phyloP scores from a whole-genome alignment of 2,329 filamentous ascomycete genomes.

The Nothomitra cinnamomea region DNA sequence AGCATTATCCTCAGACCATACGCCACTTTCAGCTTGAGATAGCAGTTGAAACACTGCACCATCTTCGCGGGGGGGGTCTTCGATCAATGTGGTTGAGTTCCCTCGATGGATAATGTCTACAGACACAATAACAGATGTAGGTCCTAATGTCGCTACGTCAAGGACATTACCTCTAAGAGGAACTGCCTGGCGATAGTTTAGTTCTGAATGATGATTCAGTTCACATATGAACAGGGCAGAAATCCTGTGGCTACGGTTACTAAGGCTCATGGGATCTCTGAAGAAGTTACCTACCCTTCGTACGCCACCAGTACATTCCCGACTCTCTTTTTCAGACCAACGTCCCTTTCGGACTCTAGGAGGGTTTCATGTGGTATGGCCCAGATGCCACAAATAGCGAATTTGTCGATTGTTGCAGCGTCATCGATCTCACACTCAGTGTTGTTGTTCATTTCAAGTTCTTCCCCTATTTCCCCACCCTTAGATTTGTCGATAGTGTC shows the following conservation, averaged over 20 bases:
- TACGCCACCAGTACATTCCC: neutral
- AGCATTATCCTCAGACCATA: neutral
- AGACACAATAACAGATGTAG: conserved; percentile 28
- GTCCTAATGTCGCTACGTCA: conserved; percentile 24
- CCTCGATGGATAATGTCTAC: conserved; percentile 35
- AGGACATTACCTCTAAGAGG: conserved; percentile 43
- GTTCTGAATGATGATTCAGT: neutral
- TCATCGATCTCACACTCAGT: neutral
- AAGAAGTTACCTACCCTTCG: neutral
- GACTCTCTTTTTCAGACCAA: neutral
- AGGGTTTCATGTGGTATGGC: neutral
- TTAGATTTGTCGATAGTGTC: neutral
- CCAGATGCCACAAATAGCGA: conserved; percentile 3
- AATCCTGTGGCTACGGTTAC: conserved; percentile 5
- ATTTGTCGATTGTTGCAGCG: neutral
- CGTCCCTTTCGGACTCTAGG: neutral
- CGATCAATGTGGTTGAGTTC: conserved; percentile 28
- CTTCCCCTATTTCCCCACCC: neutral
- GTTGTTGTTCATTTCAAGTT: neutral
- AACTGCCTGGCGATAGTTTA: conserved; percentile 1
- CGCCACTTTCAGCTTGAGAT: neutral
- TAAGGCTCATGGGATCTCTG: neutral
- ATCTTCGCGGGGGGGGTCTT: neutral
- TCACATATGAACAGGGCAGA: conserved; percentile 2
- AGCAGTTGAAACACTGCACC: neutral